Evolutionary conservation across 169 alveolate genomes (phyloP), one percentile per base, ranked within the genome.

Genomic region (Plasmodium gaboni): DNA sequence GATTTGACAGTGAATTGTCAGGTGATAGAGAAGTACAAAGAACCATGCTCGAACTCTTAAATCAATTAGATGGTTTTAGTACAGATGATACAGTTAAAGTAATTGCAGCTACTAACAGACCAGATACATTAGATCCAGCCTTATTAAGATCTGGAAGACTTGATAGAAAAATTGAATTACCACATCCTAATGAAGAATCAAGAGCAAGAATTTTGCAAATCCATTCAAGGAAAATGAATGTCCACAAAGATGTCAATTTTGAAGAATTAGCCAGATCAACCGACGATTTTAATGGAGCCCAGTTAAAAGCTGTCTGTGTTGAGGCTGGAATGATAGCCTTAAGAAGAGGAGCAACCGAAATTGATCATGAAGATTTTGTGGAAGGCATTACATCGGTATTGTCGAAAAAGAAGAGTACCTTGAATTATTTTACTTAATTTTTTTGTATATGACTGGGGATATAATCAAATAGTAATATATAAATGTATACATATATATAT

Each of bases 271-370:
- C 99, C 15, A 95, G 99, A 70, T 94, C 99, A 63, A 98, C 99
- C 0, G 99, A 97, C 73, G 99, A 98, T 76, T 98, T 98, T 94
- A 98, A 98, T 87, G 99, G 99, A 7, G 99, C 99, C n/a, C 96
- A 97, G 89, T 88, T 98, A 61, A 97, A 97, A 91, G 99, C 99
- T 1, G 99, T 98, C 12, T 99, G 99, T 83, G 98, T 97, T 22
- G 99, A 98, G 93, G 99, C 99, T 10, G 99, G 99, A 46, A 99
- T 98, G 99, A 96, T 98, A 57, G 99, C 99, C 15, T 92, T 98
- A 17, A 96, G 99, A 67, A 95, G 99, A 90, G 98, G 99, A 13
- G 99, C 99, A 42, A 96, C 99, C 17, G 98, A 97, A 89, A 93
- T 98, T 46, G 97, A 96, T 87, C 99, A 99, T 93, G 99, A 99